Conservation (phyloP, 2,329 filamentous ascomycete species). For the Canariomyces notabilis region DNA sequence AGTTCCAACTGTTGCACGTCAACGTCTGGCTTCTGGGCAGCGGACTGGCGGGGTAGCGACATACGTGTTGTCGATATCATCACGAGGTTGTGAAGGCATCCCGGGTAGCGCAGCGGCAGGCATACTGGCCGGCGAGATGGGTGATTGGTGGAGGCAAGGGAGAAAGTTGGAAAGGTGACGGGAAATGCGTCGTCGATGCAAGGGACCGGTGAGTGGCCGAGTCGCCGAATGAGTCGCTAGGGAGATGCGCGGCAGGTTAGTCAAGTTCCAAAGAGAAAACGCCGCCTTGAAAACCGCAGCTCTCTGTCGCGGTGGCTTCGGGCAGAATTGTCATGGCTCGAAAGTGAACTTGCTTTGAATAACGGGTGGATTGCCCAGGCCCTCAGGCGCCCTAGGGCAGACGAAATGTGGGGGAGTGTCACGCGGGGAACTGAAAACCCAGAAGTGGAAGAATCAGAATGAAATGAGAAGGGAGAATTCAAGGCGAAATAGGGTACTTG, state of each 20-base stretch:
- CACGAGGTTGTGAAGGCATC: constrained; percentile 46
- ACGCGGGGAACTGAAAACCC: neutral
- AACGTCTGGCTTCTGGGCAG: constrained; percentile 3
- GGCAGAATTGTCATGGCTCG: neutral
- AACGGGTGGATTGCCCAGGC: neutral
- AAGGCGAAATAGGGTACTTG: neutral
- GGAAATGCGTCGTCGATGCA: neutral
- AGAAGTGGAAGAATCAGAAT: neutral
- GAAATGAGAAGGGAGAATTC: neutral
- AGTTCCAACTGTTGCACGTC: constrained; percentile 65
- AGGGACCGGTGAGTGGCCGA: neutral
- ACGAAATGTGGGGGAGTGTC: constrained; percentile 2
- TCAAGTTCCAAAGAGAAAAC: too few species aligned
- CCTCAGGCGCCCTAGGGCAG: constrained; percentile 2
- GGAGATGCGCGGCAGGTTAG: too few species aligned
- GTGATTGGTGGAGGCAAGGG: neutral
- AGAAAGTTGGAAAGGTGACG: neutral
- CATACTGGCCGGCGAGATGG: constrained; percentile 7
- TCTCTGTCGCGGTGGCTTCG: neutral
- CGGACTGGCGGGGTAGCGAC: constrained; percentile 6
- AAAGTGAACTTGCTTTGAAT: neutral
- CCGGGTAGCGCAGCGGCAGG: constrained; percentile 8
- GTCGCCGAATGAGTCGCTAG: neutral
- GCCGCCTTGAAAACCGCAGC: neutral
- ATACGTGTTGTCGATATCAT: constrained; percentile 45